phyloP scores from a whole-genome alignment of 352 stramenopile species.

The Globisporangium middletonii region DNA sequence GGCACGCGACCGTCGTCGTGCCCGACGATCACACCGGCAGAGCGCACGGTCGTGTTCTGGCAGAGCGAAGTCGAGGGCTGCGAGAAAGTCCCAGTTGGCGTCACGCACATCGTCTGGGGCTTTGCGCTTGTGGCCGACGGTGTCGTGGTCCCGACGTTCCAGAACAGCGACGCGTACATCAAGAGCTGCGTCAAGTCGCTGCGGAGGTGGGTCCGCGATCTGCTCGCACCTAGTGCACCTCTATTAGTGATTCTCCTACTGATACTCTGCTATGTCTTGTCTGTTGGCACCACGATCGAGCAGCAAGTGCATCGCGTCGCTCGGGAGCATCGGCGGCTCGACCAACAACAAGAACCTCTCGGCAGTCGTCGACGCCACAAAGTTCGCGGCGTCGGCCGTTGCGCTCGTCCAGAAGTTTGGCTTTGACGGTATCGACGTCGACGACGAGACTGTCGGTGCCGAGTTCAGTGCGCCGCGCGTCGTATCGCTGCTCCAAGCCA shows the following conservation, averaged over 20 bases:
- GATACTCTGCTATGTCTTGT: background rate
- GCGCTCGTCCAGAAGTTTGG: constrained; percentile 51
- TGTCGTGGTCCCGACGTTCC: constrained; percentile 44
- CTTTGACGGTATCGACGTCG: constrained; percentile 68
- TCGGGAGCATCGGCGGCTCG: constrained; percentile 63
- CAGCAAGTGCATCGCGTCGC: constrained; percentile 51
- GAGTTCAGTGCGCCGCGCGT: constrained; percentile 48
- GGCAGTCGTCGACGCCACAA: constrained; percentile 25
- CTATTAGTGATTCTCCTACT: background rate
- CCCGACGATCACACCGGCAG: constrained; percentile 25
- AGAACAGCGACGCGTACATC: constrained; percentile 51
- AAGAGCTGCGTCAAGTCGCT: constrained; percentile 49
- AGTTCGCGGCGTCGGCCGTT: constrained; percentile 47
- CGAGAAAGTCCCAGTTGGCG: constrained; percentile 52
- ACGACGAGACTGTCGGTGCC: constrained; percentile 64
- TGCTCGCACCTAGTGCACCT: background rate
- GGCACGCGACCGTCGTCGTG: constrained; percentile 14
- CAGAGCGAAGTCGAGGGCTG: constrained; percentile 71
- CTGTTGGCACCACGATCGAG: too few relatives aligned
- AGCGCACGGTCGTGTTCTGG: constrained; percentile 76
- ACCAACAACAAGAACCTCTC: constrained; percentile 69
- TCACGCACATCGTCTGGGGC: constrained; percentile 70
- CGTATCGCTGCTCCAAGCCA: constrained; percentile 40
- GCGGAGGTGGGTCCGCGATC: constrained; percentile 14
- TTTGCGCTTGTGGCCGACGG: constrained; percentile 64